Base-by-base conservation (phyloP, 331 rosid genomes). In the Pyrus hybrid region DNA sequence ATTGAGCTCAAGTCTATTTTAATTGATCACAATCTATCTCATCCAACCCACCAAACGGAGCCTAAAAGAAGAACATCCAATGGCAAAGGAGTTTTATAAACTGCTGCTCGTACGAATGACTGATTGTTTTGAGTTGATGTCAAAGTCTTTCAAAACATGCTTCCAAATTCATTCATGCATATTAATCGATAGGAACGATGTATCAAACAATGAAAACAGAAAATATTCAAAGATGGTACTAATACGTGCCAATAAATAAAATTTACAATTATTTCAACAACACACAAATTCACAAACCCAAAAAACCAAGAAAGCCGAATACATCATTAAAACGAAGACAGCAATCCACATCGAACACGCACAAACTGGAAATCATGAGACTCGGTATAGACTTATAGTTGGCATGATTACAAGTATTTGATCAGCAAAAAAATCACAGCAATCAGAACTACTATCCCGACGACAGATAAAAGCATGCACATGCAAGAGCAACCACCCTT, bases 401-500 rank as follows among this genome's bases (percentile, higher is more conserved):
- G n/a, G 5, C 17, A 53, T 13, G 32, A 33, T 80, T 92, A 92
- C 97, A 95, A 86, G 75, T 84, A 90, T 79, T 90, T 95, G 77
- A 92, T 62, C 79, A 95, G 74, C 64, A 95, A 80, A 80, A 74
- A 95, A 80, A 90, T 77, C 69, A 86, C 92, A 64, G 82, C 88
- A 7, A 85, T 78, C 80, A 95, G 87, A 80, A 68, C 87, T 58
- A 92, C 92, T 30, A 95, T 92, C 73, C 97, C 99, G 65, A 90
- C 37, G 25, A 90, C 91, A 10, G 97, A 71, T 73, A 86, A 73
- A 72, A 95, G 87, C 99, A 95, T 71, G 86, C 90, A 89, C 91
- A 92, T 64, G 92, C 99, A 92, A 70, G 99, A 83, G 87, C 99
- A 95, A 62, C 96, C 92, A 53, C 97, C 97, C 81, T 92, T 92